Conservation (phyloP, 768 basidiomycete species). For the Cubamyces sp. region DNA sequence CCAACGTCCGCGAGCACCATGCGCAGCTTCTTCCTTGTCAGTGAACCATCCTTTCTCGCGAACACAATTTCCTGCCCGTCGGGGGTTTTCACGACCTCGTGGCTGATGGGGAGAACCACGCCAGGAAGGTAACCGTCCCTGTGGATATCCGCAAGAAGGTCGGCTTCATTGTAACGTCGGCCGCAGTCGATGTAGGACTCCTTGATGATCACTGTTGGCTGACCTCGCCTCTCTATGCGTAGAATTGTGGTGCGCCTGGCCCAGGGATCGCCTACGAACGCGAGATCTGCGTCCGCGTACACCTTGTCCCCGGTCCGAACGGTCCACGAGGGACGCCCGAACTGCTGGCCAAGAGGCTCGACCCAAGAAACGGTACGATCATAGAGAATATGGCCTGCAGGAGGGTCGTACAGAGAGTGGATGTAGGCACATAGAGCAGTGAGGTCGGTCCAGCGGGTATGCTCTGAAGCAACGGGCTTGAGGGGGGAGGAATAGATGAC, state of each 20-base stretch:
- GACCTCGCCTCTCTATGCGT: neutral
- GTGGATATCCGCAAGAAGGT: conserved; percentile 30
- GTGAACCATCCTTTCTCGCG: too few species aligned
- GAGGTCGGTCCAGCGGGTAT: conserved; percentile 2
- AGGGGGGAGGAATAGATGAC: conserved; percentile 8
- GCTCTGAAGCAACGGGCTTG: neutral
- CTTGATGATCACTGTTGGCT: neutral
- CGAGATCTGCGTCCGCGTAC: neutral
- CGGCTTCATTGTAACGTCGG: conserved; percentile 53
- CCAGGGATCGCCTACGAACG: neutral
- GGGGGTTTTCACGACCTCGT: neutral
- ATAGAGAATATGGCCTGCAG: conserved; percentile 6
- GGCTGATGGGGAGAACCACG: neutral
- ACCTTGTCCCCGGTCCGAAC: neutral
- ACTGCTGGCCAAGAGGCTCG: too few species aligned
- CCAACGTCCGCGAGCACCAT: neutral
- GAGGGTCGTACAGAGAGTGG: conserved; percentile 11
- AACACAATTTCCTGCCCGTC: neutral
- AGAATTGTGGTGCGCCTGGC: conserved; percentile 11
- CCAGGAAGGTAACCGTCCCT: neutral
- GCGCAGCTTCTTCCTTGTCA: neutral
- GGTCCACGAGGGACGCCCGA: neutral
- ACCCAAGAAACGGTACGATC: conserved; percentile 2
- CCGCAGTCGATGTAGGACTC: neutral
- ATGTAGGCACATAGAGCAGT: neutral